phyloP scores from a whole-genome alignment of 2,329 filamentous ascomycete species.

The Colletotrichum spinosum region DNA sequence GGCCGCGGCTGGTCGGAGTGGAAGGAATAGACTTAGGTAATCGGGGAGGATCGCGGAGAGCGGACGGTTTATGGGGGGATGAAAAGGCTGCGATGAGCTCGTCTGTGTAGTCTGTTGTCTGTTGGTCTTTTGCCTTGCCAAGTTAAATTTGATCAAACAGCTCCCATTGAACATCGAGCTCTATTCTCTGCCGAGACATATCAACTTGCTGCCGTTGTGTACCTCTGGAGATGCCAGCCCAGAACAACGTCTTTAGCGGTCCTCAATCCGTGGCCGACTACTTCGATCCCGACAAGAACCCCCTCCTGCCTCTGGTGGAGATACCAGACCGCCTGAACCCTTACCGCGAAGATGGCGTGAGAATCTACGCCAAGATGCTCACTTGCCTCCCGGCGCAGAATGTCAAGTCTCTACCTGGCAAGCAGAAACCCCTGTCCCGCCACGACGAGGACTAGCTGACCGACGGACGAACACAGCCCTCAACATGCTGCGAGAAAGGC shows the following conservation, averaged over 20 bases:
- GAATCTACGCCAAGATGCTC: conserved; percentile 75
- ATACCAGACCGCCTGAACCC: conserved; percentile 68
- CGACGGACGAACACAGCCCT: background rate
- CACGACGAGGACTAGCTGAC: background rate
- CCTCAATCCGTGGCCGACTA: conserved; percentile 66
- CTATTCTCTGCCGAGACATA: background rate
- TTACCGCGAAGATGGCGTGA: conserved; percentile 65
- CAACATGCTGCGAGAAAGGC: conserved; percentile 12
- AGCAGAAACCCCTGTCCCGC: conserved; percentile 8
- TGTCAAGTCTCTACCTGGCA: conserved; percentile 70
- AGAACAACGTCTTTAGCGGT: conserved; percentile 66
- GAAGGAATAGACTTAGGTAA: no score
- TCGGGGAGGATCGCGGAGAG: no score
- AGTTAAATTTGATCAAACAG: no score
- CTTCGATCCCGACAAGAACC: conserved; percentile 67
- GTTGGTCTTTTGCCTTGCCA: no score
- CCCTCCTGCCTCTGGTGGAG: conserved; percentile 70
- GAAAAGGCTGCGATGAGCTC: no score
- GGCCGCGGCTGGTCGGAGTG: no score
- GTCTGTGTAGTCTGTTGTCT: no score
- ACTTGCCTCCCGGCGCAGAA: conserved; percentile 71
- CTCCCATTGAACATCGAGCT: background rate
- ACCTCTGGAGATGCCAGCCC: background rate
- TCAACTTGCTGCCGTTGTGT: background rate
- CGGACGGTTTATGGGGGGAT: no score